Conservation (phyloP, 2,329 filamentous ascomycete genomes). For the Arthroderma sp. region DNA sequence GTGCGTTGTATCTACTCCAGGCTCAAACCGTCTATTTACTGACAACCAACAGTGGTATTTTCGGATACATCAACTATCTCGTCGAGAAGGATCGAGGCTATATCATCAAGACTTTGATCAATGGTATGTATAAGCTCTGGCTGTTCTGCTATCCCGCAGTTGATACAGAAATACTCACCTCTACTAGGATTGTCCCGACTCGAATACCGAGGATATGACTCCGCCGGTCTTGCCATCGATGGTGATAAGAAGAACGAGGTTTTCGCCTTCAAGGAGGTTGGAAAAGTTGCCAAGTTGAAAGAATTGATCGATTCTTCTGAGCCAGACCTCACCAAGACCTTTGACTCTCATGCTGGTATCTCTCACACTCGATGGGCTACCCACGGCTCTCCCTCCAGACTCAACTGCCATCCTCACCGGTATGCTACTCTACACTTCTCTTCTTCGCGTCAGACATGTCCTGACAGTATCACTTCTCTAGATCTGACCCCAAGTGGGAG, state of each 20-base stretch:
- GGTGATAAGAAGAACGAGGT: constrained; percentile 99
- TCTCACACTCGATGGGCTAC: constrained; percentile 99
- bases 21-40: background rate
- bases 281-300: constrained; percentile 95
- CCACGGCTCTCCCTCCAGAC: constrained; percentile 80
- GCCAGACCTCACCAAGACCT: constrained; percentile 79
- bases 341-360: constrained; percentile 96
- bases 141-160: constrained; percentile 9
- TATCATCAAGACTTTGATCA: constrained; percentile 90
- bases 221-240: constrained; percentile 86
- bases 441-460: background rate
- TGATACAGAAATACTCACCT: constrained; percentile 2
- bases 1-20: constrained; percentile 3
- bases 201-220: constrained; percentile 98
- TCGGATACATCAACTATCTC: constrained; percentile 98
- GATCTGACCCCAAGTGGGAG: constrained; percentile 89
- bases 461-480: constrained; percentile 22
- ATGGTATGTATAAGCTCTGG: constrained; percentile 49
- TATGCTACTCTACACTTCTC: constrained; percentile 34
- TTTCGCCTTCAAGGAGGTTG: constrained; percentile 95
- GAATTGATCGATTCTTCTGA: constrained; percentile 74
- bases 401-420: constrained; percentile 98
- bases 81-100: constrained; percentile 97
- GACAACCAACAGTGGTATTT: constrained; percentile 57
- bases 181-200: constrained; percentile 72